A percentile compares a stretch with the other conserved stretches of the same genome.
Evolutionary conservation across 2,329 filamentous ascomycete species (phyloP).

Genomic region (Xylaria sp.): DNA sequence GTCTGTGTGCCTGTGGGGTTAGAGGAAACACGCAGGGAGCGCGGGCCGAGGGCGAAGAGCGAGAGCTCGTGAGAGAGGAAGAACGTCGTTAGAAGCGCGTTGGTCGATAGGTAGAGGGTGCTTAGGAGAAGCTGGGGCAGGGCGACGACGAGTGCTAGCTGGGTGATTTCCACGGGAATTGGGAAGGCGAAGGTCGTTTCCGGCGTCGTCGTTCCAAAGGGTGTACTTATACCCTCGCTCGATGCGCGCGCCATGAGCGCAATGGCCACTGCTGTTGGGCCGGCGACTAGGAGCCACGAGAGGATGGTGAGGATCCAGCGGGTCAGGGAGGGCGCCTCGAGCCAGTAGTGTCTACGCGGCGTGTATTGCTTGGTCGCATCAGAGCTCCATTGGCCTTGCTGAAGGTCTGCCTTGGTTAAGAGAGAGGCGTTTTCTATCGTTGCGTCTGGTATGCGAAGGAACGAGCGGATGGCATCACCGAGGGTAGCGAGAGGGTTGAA

Average conservation of each 20-base stretch:
- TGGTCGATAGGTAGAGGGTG: slow-evolving; percentile 53
- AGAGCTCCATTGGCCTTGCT: slow-evolving; percentile 50
- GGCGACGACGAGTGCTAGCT: slow-evolving; percentile 46
- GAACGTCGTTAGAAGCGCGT: slow-evolving; percentile 54
- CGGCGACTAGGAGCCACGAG: slow-evolving; percentile 47
- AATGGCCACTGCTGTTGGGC: slow-evolving; percentile 48
- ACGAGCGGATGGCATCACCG: slow-evolving; percentile 43
- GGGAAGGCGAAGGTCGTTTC: slow-evolving; percentile 43
- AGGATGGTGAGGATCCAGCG: slow-evolving; percentile 51
- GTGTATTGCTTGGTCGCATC: slow-evolving; percentile 52
- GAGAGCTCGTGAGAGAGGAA: slow-evolving; percentile 58
- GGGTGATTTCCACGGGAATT: slow-evolving; percentile 34
- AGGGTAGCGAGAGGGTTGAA: slow-evolving; percentile 42
- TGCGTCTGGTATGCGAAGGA: slow-evolving; percentile 38
- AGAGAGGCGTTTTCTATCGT: slow-evolving; percentile 49
- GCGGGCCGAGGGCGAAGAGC: slow-evolving; percentile 47
- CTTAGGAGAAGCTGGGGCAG: slow-evolving; percentile 57
- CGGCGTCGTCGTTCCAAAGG: slow-evolving; percentile 48
- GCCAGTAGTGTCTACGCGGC: slow-evolving; percentile 51
- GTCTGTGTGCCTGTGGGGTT: slow-evolving; percentile 52
- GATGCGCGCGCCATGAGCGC: slow-evolving; percentile 39
- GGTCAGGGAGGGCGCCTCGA: slow-evolving; percentile 48
- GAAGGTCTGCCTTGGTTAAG: slow-evolving; percentile 53
- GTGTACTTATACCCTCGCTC: slow-evolving; percentile 39
- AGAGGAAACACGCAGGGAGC: slow-evolving; percentile 52